Evolutionary conservation across 805 yeast species (phyloP).

Genomic region (fission yeast (Schizosaccharomyces pombe)): DNA sequence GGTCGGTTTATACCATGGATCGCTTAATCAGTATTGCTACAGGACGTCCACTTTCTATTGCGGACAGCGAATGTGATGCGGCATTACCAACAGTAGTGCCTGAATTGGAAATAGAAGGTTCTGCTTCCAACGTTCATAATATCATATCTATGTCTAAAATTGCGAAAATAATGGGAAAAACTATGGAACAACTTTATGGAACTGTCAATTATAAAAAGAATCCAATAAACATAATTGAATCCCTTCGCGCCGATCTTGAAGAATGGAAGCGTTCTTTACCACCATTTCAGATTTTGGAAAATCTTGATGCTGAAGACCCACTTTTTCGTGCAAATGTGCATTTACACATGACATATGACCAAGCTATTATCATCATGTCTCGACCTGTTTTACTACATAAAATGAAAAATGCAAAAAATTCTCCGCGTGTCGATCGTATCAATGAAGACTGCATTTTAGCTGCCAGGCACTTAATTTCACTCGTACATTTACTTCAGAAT

Average conservation of each 20-base stretch:
- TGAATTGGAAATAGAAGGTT: background rate
- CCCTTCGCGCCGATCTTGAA: background rate
- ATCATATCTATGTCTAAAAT: slow-evolving; percentile 1
- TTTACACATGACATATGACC: slow-evolving; percentile 4
- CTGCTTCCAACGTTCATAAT: background rate
- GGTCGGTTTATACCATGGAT: slow-evolving; percentile 4
- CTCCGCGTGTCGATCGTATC: background rate
- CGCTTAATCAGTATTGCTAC: slow-evolving; percentile 1
- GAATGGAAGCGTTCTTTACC: slow-evolving; percentile 1
- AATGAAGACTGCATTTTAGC: background rate
- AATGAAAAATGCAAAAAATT: background rate
- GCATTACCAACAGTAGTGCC: slow-evolving; percentile 1
- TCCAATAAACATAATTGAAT: background rate
- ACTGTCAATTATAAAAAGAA: background rate
- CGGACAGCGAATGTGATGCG: slow-evolving; percentile 2
- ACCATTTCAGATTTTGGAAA: background rate
- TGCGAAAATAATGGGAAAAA: slow-evolving; percentile 1
- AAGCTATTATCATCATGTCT: slow-evolving; percentile 2
- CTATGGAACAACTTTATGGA: background rate
- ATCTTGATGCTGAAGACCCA: background rate
- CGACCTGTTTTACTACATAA: slow-evolving; percentile 1
- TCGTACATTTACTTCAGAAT: background rate
- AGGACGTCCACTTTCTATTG: background rate
- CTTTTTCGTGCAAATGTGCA: slow-evolving; percentile 3
- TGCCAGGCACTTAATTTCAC: background rate